Base-by-base conservation (phyloP, 129 eudicot species). In the Kitagawia praeruptora region DNA sequence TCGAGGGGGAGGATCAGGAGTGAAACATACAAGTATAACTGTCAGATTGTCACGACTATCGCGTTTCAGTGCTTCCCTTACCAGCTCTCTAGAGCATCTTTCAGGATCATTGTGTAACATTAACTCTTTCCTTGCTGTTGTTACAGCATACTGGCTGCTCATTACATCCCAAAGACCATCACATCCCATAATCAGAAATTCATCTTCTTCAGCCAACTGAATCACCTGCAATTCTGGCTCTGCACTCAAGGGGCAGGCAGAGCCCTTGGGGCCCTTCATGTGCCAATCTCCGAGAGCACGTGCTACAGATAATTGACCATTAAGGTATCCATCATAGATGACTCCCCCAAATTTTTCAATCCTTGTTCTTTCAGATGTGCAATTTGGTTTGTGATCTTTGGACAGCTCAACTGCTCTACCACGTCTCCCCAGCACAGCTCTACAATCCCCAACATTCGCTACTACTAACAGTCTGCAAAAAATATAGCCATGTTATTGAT, bases 221-320 rank as follows among this genome's bases (percentile, higher is more conserved):
- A 85, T 87, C 75, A 89, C 90, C 45, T 87, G 94, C 80, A 93
- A 66, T 84, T 93, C 98, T 0, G 98, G 97, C 85, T 93, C 97
- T 3, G 89, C 82, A 23, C 91, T 91, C 78, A 93, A 83, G 21
- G 98, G 94, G 80, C 91, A 89, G 19, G 85, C 83, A 4, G 97
- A 87, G 27, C 97, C 95, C 79, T 89, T 87, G 2, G 98, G 81
- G 39, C 91, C 92, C 81, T 93, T 93, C 93, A 93, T 89, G 86
- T 93, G 97, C 98, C 98, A 93, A 64, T 93, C 98, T 28, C 98
- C 98, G 4, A 93, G 87, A 47, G 98, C 95, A 37, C 98, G 94
- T 66, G 98, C 81, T 2, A 93, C 98, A 1, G 98, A 91, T 75
- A 93, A 79, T 49, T 89, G 97, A 47, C 98, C 98, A 44, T 90